Conservation (phyloP, 306 rosid species). For the Gynostemma pentaphyllum region DNA sequence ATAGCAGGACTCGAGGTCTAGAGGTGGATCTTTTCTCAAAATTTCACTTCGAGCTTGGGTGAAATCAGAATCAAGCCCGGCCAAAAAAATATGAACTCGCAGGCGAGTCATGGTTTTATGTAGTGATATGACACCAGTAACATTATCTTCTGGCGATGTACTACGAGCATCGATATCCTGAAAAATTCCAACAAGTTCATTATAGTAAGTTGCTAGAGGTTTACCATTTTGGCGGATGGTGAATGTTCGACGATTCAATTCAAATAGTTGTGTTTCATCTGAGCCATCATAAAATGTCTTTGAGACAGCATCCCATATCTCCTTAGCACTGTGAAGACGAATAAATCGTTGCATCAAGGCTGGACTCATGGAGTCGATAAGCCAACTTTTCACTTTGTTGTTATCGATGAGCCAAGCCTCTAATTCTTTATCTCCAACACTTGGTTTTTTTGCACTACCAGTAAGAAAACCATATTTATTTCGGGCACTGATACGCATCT, state of each 20-base stretch:
- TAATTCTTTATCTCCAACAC: too few species aligned
- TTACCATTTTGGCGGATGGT: not conserved
- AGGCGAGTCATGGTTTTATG: not conserved
- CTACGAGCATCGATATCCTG: not conserved
- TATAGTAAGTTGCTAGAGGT: not conserved
- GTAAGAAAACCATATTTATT: too few species aligned
- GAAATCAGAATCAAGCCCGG: not conserved
- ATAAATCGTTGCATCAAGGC: not conserved
- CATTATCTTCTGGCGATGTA: not conserved
- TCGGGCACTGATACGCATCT: too few species aligned
- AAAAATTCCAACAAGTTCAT: not conserved
- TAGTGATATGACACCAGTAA: not conserved
- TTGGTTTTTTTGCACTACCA: too few species aligned
- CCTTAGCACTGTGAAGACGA: not conserved
- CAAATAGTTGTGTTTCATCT: not conserved
- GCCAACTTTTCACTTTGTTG: constrained; percentile 1
- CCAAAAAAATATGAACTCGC: not conserved
- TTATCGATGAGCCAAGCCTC: not conserved
- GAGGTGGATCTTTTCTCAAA: not conserved
- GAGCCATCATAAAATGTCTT: constrained; percentile 6
- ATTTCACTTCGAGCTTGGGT: not conserved
- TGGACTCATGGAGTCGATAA: not conserved
- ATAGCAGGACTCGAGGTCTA: not conserved
- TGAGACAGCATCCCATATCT: not conserved
- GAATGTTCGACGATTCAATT: not conserved